Evolutionary conservation across 2,329 filamentous ascomycete species (phyloP), one percentile per base, ranked within the genome.

Genomic region (Paracorniculantispora psalliotae): DNA sequence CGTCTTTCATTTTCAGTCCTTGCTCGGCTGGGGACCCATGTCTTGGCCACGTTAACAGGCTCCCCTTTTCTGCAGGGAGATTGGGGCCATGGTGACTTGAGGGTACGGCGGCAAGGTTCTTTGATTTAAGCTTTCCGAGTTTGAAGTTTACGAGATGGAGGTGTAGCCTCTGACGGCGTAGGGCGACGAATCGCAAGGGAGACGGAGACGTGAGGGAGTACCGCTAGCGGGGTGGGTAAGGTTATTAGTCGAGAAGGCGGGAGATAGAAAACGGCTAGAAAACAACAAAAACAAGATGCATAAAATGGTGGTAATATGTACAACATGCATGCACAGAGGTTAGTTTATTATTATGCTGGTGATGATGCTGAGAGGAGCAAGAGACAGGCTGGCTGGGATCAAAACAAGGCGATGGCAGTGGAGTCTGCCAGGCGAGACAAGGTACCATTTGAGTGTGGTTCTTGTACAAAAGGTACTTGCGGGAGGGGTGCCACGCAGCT

Each of bases 401-500:
- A 57, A 44, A 51, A 57, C 55, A 57, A 47, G 47, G 35, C 37
- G 55, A 57, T 50, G 52, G 21, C 17, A 19, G 55, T 51, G 55
- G 55, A 48, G 47, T 33, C 37, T 37, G 17, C 35, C 3, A 50
- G 25, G n/a, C 35, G 25, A 41, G 9, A 43, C 13, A 43, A 57
- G 15, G 55, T 57, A 57, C 55, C 55, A 44, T 10, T 33, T 44
- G 15, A 35, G 55, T 43, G 46, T 23, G 10, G 5, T 26, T 25
- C 21, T 37, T 25, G 47, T 43, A n/a, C 9, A 44, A 43, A 43
- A 17, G 19, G 46, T 57, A 57, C 55, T 21, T 57, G 35, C 0
- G 4, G 17, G 23, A 23, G 17, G 43, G 53, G 41, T n/a, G 41
- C 33, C 13, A 23, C 30, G 15, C 21, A 23, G 52, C 51, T 33